Evolutionary conservation across 495 filamentous ascomycete species (phyloP).

Genomic region (Barbatosphaeria neglecta): DNA sequence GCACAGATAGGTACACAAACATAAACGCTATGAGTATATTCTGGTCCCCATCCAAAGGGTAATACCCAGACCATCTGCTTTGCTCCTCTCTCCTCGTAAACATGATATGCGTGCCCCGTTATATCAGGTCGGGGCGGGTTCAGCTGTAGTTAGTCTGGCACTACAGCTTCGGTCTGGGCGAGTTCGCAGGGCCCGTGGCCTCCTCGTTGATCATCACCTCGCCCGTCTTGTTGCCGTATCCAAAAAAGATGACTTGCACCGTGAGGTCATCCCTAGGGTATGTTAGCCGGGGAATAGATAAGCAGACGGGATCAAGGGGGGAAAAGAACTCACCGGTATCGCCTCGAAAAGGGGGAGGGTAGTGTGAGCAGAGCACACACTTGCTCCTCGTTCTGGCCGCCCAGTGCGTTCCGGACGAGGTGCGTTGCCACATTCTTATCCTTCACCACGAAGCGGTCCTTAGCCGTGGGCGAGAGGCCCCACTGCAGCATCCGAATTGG

Average conservation of each 20-base stretch:
- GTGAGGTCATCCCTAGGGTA: conserved; percentile 76
- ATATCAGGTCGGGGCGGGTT: too few species aligned
- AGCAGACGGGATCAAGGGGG: neutral
- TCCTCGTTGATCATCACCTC: conserved; percentile 75
- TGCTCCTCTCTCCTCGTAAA: too few species aligned
- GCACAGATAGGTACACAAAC: too few species aligned
- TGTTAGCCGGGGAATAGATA: neutral
- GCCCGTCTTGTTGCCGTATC: conserved; percentile 61
- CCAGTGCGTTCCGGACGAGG: conserved; percentile 88
- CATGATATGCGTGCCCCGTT: too few species aligned
- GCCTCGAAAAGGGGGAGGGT: conserved; percentile 75
- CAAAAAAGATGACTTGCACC: conserved; percentile 98
- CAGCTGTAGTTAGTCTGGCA: too few species aligned
- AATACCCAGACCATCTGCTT: too few species aligned
- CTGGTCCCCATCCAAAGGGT: too few species aligned
- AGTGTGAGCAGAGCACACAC: conserved; percentile 87
- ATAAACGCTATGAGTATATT: too few species aligned
- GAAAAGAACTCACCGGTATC: conserved; percentile 56
- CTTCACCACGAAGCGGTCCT: conserved; percentile 79
- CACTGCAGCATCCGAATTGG: conserved; percentile 82
- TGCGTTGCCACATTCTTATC: conserved; percentile 97
- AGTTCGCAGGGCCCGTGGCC: conserved; percentile 58
- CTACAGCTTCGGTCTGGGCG: conserved; percentile 32
- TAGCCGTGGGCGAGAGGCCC: conserved; percentile 54
- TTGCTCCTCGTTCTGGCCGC: conserved; percentile 88